phyloP scores from a whole-genome alignment of 306 rosid genomes.

The Glycyrrhiza uralensis region DNA sequence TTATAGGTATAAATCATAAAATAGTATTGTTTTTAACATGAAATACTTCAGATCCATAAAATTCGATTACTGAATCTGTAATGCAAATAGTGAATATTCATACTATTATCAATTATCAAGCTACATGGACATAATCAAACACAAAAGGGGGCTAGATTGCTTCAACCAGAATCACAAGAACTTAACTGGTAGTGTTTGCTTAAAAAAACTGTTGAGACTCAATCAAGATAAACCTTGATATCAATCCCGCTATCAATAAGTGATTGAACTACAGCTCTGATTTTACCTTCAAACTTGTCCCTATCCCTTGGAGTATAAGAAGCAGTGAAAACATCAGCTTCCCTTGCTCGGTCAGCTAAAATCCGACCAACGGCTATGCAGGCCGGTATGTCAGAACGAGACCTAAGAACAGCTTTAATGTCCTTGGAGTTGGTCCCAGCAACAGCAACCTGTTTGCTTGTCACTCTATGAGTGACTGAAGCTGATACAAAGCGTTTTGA shows the following conservation, averaged over 20 bases:
- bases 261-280: slow-evolving; percentile 94
- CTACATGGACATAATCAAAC: slow-evolving; percentile 15
- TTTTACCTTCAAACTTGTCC: slow-evolving; percentile 95
- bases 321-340: slow-evolving; percentile 88
- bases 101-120: neutral
- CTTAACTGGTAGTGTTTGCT: neutral
- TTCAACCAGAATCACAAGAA: slow-evolving; percentile 1
- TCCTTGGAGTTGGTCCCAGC: slow-evolving; percentile 98
- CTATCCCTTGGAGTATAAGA: slow-evolving; percentile 84
- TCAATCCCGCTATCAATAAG: slow-evolving; percentile 92
- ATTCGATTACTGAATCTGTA: neutral
- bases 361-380: slow-evolving; percentile 80
- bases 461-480: slow-evolving; percentile 85
- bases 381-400: slow-evolving; percentile 90
- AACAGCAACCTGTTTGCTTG: slow-evolving; percentile 91
- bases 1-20: no score
- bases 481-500: slow-evolving; percentile 96
- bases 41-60: neutral
- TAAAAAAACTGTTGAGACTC: neutral
- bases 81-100: neutral
- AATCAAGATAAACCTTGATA: slow-evolving; percentile 81
- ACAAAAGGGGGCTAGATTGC: neutral
- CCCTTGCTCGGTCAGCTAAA: slow-evolving; percentile 85
- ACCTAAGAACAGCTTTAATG: slow-evolving; percentile 76
- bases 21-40: neutral